These are phyloP conservation scores for Candida fluviatilis DNA, from an alignment of 805 yeast species.

Conservation along the genomic window DNA sequence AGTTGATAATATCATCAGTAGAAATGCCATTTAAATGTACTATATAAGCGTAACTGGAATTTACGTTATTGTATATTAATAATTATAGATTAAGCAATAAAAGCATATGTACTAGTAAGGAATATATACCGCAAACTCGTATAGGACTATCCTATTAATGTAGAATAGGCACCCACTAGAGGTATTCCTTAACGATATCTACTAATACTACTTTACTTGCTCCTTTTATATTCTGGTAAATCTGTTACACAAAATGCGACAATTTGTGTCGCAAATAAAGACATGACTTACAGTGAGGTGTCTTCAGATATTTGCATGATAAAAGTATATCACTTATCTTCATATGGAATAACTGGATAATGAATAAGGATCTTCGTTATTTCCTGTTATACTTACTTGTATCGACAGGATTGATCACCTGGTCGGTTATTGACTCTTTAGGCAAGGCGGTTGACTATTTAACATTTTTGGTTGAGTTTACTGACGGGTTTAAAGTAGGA, in stretches of 20 bases:
- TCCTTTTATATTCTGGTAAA: background rate
- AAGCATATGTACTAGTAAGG: background rate
- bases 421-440: conserved; percentile 19
- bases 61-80: background rate
- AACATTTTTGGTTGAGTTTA: conserved; percentile 23
- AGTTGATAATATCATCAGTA: background rate
- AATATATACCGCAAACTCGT: no score
- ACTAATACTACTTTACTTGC: no score
- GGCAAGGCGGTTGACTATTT: conserved; percentile 17
- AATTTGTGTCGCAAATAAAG: background rate
- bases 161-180: no score
- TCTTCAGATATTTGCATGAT: background rate
- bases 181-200: no score
- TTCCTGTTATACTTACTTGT: conserved; percentile 1
- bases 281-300: background rate
- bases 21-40: background rate
- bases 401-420: conserved; percentile 14
- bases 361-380: conserved; percentile 3
- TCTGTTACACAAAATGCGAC: background rate
- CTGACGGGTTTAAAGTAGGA: conserved; percentile 27
- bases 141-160: no score
- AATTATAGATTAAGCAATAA: background rate
- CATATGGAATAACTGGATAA: background rate
- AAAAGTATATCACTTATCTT: no score
- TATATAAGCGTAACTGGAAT: background rate